phyloP scores from a whole-genome alignment of 192 early-diverging fungal species.

The Gonapodya prolifera region DNA sequence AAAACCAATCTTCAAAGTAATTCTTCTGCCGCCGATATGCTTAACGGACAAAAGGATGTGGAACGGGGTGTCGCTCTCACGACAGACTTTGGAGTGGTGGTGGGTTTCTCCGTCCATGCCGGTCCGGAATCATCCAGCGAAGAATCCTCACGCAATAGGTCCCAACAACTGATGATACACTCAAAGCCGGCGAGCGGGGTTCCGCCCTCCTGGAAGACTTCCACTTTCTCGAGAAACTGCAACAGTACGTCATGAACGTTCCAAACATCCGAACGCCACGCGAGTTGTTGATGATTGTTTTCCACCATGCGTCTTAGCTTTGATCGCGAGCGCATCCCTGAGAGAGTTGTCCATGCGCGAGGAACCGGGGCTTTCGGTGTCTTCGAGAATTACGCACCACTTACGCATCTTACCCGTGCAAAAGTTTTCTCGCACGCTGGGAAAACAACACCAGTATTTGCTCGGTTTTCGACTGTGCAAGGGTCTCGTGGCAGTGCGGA shows the following conservation, averaged over 20 bases:
- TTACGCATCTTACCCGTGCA: slow-evolving; percentile 55
- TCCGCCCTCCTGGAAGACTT: slow-evolving; percentile 52
- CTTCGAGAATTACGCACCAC: slow-evolving; percentile 51
- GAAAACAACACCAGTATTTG: slow-evolving; percentile 68
- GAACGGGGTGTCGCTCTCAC: too few relatives aligned
- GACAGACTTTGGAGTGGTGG: too few relatives aligned
- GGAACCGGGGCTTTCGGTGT: slow-evolving; percentile 73
- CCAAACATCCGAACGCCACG: too few relatives aligned
- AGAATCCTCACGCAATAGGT: too few relatives aligned
- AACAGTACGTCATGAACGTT: not conserved
- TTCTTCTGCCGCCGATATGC: too few relatives aligned
- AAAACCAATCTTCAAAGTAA: too few relatives aligned
- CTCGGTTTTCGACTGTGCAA: slow-evolving; percentile 67
- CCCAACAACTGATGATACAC: not conserved
- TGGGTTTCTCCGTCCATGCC: too few relatives aligned
- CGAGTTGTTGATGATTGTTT: not conserved
- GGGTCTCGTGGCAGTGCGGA: slow-evolving; percentile 64
- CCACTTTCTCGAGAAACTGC: slow-evolving; percentile 61
- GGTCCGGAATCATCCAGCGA: too few relatives aligned
- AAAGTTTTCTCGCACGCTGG: slow-evolving; percentile 56
- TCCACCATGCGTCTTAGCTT: slow-evolving; percentile 47
- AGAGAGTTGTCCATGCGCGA: slow-evolving; percentile 79
- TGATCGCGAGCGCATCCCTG: slow-evolving; percentile 74
- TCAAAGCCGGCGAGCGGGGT: not conserved
- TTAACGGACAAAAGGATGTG: too few relatives aligned